Evolutionary conservation across 768 basidiomycete genomes (phyloP), one percentile per base, ranked within the genome.

Genomic region (Wakefieldia striispora): DNA sequence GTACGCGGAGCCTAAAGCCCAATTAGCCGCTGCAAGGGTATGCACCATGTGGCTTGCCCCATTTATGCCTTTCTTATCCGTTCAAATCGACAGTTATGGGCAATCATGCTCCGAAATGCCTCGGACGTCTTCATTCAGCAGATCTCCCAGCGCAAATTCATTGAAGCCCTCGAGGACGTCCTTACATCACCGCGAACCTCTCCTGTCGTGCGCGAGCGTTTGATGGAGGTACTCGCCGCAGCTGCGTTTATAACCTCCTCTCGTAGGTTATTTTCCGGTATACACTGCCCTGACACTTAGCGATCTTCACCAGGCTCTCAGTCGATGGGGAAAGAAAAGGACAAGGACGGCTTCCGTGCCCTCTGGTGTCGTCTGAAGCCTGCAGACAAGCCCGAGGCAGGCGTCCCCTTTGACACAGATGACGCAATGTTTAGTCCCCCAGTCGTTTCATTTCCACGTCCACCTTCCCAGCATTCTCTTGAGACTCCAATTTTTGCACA

Each of bases 81-180:
- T 17, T 8, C 44, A 19, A 17, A 29, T 31, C 26, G 24, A 19
- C 54, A 91, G 88, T 63, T 97, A 7, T 95, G 92, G 93, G 86
- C 91, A 3, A 85, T 95, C 57, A 88, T 95, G 85, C 77, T 95
- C 33, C 82, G 83, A 24, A 94, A 95, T 61, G 84, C 84, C 3
- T 79, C 83, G 1, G 81, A 85, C 10, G 61, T 79, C 13, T 92
- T 94, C 60, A 78, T 90, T 31, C 66, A 76, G 12, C 84, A 89
- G 57, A 84, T 82, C 34, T 77, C 81, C 13, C 75, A 83, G 27
- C 82, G 83, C 59, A 92, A 92, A 63, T 93, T 93, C 60, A 68
- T 88, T 17, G 86, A 91, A 44, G 83, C 81, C 1, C 71, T 93
- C 16, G 91, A 92, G 52, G 88, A 91, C 16, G 76, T 89, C 17